These are phyloP conservation scores for Gracilaria gracilis DNA, from an alignment of 23 red algal species.

Conservation along the genomic window DNA sequence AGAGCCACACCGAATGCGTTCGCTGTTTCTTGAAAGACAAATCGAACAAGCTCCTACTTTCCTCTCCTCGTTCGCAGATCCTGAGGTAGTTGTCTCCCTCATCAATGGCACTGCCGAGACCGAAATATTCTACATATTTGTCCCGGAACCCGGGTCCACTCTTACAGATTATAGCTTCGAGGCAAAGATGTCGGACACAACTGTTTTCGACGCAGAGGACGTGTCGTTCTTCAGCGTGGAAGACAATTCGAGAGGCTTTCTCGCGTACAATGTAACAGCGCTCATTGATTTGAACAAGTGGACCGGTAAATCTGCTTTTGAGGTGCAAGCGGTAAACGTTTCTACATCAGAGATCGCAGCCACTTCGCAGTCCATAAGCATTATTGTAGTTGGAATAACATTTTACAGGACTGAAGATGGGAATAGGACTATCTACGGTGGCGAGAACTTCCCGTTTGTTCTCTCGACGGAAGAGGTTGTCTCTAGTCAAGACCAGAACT, in stretches of 20 bases:
- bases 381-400: conserved; percentile 47
- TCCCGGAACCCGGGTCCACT: conserved; percentile 16
- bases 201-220: conserved; percentile 30
- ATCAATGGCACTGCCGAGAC: conserved; percentile 39
- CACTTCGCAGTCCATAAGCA: conserved; percentile 39
- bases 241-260: conserved; percentile 38
- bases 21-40: neutral
- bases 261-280: conserved; percentile 61
- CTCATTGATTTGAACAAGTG: conserved; percentile 61
- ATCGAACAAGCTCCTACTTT: conserved; percentile 9
- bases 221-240: conserved; percentile 14
- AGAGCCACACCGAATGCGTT: conserved; percentile 5
- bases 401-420: conserved; percentile 43
- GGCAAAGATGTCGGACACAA: conserved; percentile 17
- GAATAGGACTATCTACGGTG: conserved; percentile 20
- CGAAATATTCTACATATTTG: conserved; percentile 30
- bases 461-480: conserved; percentile 5
- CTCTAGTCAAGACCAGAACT: neutral
- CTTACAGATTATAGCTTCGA: conserved; percentile 28
- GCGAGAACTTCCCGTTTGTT: conserved; percentile 6
- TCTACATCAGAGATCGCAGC: conserved; percentile 27
- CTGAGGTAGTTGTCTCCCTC: conserved; percentile 2
- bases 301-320: conserved; percentile 43
- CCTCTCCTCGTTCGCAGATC: conserved; percentile 16
- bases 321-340: conserved; percentile 39